Evolutionary conservation across 164 flowering plant species (phyloP), one percentile per base, ranked within the genome.

Genomic region (Aristolochia californica): DNA sequence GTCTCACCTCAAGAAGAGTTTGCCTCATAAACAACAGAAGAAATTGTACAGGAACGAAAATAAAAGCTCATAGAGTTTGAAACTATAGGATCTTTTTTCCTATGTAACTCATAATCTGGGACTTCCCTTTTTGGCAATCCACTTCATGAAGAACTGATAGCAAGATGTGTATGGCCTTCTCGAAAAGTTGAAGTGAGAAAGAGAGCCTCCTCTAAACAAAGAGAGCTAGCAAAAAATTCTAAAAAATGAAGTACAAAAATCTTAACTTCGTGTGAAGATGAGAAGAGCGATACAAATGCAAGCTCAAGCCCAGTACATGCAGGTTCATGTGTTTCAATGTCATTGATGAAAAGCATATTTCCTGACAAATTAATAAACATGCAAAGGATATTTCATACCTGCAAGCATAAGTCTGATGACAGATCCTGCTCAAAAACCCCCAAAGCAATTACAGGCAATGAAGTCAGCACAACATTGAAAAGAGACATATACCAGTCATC

Each of bases 381-480:
- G 40, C 7, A 8, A 8, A 34, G 40, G 30, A 28, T 34, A 34
- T 34, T 55, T 28, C 28, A 24, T 52, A 80, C 83, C 85, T 81
- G 74, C 38, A 79, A 65, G 70, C 89, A 83, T 2, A 76, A 77
- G 49, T 77, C 77, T 10, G 89, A 66, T 4, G 89, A 75, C 62
- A 83, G 83, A 61, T 83, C 89, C 50, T 83, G 89, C 58, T 83
- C 84, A 48, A 81, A 63, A 27, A 81, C 83, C 24, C 86, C 89
- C 15, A 83, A 48, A 5, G 86, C 65, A 44, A 83, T 68, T 17
- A 81, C 86, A 14, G 89, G 89, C 70, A 83, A 63, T 11, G 86
- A 83, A 38, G 89, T 81, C 38, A 80, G 54, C 23, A 81, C 17
- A 8, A 80, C 78, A 61, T 83, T 83, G 76, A 81, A 83, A 59